phyloP scores from a whole-genome alignment of 2,329 filamentous ascomycete genomes.

The Fusarium sp. region DNA sequence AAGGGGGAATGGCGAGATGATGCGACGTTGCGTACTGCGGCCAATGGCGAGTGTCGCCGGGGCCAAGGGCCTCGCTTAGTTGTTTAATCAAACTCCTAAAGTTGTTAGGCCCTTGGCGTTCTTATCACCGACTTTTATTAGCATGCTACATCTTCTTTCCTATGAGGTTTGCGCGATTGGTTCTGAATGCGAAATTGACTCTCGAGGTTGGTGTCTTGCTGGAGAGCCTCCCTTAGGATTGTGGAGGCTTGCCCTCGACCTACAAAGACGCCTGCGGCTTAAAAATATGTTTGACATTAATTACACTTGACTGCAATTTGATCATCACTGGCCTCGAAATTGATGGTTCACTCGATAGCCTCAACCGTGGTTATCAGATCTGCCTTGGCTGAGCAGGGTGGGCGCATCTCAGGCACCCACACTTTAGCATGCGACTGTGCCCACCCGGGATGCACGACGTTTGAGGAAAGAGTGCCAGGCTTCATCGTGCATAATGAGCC shows the following conservation, averaged over 20 bases:
- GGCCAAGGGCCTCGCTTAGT: not conserved
- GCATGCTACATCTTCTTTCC: not conserved
- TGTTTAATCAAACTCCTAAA: not conserved
- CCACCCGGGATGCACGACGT: not conserved
- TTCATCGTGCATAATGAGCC: not conserved
- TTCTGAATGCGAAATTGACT: not conserved
- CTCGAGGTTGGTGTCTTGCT: not conserved
- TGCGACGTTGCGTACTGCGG: not conserved
- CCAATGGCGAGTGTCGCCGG: not conserved
- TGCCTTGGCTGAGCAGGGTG: not conserved
- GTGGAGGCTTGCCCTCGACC: not conserved
- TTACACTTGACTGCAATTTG: not conserved
- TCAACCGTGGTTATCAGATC: not conserved
- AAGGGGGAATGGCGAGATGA: not conserved
- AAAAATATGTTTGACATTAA: not conserved
- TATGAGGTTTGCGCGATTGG: not conserved
- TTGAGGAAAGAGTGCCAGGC: not conserved
- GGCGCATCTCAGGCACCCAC: not conserved
- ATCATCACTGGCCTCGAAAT: not conserved
- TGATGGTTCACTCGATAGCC: not conserved
- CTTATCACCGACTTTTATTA: not conserved
- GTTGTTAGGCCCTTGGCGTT: not conserved
- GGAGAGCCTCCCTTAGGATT: not conserved
- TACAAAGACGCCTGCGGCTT: not conserved
- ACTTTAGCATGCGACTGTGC: not conserved